These are phyloP conservation scores for Ampelocalamus luodianensis DNA, from an alignment of 176 grass and related monocot genomes.

Conservation along the genomic window DNA sequence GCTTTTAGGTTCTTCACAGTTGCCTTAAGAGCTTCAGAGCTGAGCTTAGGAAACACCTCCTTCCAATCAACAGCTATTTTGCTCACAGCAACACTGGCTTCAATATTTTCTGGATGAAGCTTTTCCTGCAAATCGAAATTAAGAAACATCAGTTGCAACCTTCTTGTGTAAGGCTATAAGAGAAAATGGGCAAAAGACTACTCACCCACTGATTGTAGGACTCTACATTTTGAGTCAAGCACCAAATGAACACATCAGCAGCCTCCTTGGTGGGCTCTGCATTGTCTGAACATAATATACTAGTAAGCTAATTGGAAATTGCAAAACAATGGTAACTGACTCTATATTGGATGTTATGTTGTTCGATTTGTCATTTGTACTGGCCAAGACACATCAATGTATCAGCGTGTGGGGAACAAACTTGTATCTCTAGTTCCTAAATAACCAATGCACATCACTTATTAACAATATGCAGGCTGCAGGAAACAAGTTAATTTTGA, in stretches of 20 bases:
- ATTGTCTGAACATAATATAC: constrained; percentile 91
- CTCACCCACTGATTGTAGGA: constrained; percentile 94
- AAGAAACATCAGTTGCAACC: not conserved
- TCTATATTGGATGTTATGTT: too few relatives aligned
- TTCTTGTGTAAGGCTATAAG: not conserved
- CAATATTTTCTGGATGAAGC: constrained; percentile 63
- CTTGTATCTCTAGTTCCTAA: too few relatives aligned
- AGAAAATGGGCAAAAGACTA: constrained; percentile 25
- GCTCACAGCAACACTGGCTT: constrained; percentile 73
- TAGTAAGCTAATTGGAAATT: too few relatives aligned
- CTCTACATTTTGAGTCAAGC: constrained; percentile 80
- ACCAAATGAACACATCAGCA: constrained; percentile 81
- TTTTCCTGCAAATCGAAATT: constrained; percentile 61
- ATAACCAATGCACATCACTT: too few relatives aligned
- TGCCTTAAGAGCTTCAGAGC: constrained; percentile 66
- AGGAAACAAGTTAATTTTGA: too few relatives aligned
- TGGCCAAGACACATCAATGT: too few relatives aligned
- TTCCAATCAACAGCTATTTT: constrained; percentile 77
- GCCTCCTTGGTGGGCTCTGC: constrained; percentile 73
- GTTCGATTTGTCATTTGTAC: too few relatives aligned
- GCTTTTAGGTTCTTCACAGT: constrained; percentile 75
- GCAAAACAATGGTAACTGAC: too few relatives aligned
- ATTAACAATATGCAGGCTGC: too few relatives aligned
- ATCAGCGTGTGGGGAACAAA: too few relatives aligned
- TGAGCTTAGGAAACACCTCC: constrained; percentile 67